A percentile compares a stretch with the other conserved stretches of the same genome.
phyloP scores from a whole-genome alignment of 768 basidiomycete species.

The Lactarius deliciosus region DNA sequence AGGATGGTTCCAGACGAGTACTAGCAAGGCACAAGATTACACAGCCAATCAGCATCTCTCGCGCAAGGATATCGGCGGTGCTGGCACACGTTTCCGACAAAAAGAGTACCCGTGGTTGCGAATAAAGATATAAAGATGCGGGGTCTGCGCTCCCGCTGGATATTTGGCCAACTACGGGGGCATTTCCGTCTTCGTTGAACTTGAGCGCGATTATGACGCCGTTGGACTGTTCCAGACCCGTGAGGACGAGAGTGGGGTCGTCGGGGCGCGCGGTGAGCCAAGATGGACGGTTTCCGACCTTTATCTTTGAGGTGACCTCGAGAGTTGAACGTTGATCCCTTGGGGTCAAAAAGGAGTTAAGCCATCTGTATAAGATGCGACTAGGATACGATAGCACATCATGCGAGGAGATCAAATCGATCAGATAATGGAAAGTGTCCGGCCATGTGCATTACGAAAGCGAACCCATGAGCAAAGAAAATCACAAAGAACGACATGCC shows the following conservation, averaged over 20 bases:
- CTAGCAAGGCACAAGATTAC: conserved; percentile 39
- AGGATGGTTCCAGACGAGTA: conserved; percentile 66
- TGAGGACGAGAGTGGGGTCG: conserved; percentile 58
- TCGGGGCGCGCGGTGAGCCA: conserved; percentile 69
- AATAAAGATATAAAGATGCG: conserved; percentile 61
- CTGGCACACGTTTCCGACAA: conserved; percentile 70
- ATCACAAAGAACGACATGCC: neutral
- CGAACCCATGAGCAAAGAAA: neutral
- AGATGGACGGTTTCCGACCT: conserved; percentile 65
- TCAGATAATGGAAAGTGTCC: neutral
- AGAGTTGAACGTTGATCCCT: conserved; percentile 40
- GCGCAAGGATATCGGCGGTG: neutral
- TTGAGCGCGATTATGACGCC: conserved; percentile 63
- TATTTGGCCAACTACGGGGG: conserved; percentile 48
- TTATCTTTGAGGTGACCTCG: conserved; percentile 43
- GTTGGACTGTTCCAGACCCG: conserved; percentile 65
- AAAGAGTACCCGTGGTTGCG: conserved; percentile 54
- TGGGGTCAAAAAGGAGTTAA: conserved; percentile 65
- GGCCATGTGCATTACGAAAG: neutral
- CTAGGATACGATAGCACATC: conserved; percentile 48
- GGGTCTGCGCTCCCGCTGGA: conserved; percentile 61
- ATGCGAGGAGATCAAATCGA: neutral
- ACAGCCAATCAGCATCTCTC: conserved; percentile 1
- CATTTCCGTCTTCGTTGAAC: conserved; percentile 53
- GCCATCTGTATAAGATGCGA: conserved; percentile 62